Evolutionary conservation across 371 early-diverging fungal genomes (phyloP).

Genomic region (Syncephalastrum racemosum): DNA sequence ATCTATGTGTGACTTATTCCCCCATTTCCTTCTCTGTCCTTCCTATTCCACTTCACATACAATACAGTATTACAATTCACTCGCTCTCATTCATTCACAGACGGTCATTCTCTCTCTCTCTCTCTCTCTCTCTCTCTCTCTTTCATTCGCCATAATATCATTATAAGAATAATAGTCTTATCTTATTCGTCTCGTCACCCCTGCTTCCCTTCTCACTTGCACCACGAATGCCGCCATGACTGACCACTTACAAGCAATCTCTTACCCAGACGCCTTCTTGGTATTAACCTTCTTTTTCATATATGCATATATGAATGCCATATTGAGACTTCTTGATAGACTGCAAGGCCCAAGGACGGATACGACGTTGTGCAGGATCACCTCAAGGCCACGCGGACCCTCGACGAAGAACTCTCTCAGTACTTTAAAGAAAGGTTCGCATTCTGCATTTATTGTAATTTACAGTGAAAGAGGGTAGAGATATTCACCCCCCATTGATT

Average conservation of each 20-base stretch:
- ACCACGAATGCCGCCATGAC: not conserved
- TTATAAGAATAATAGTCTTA: too few relatives aligned
- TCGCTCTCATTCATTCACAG: not conserved
- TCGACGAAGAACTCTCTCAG: conserved; percentile 46
- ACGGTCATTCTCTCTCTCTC: too few relatives aligned
- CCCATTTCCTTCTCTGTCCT: not conserved
- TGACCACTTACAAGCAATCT: not conserved
- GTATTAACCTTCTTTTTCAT: conserved; percentile 2
- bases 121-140: not conserved
- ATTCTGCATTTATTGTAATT: not conserved
- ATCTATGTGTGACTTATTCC: conserved; percentile 2
- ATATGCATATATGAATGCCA: not conserved
- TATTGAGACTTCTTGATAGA: conserved; percentile 21
- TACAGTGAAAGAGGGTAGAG: too few relatives aligned
- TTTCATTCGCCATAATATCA: too few relatives aligned
- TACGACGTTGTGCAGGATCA: conserved; percentile 41
- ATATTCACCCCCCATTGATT: too few relatives aligned
- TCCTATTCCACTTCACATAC: not conserved
- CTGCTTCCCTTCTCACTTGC: not conserved
- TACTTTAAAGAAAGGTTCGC: conserved; percentile 52
- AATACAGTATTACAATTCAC: too few relatives aligned
- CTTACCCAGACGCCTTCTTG: conserved; percentile 6
- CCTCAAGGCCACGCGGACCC: conserved; percentile 24
- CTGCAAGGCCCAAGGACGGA: conserved; percentile 46
- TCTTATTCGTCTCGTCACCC: not conserved